Evolutionary conservation across 768 basidiomycete species (phyloP), one percentile per base, ranked within the genome.

Genomic region (Tylopilus sp.): DNA sequence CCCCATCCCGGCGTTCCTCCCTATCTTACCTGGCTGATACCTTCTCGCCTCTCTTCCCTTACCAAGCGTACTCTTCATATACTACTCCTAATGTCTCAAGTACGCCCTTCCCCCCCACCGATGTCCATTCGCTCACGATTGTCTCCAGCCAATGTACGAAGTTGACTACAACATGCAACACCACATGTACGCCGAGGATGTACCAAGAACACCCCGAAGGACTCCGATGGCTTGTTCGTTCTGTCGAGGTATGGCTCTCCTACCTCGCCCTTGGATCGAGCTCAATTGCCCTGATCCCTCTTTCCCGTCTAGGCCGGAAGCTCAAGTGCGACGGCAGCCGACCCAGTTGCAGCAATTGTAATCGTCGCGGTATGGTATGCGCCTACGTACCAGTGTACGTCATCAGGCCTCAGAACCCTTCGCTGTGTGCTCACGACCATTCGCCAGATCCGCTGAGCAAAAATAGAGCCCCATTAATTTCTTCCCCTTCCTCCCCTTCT

Each of bases 161-260:
- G 14, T 56, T 29, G 56, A 54, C 31, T 60, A 63, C 53, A 41
- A 52, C 21, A 7, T 52, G 40, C 53, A 63, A 8, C 0, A 49
- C 16, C 21, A 43, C 26, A 2, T 2, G 36, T 52, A 29, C 41
- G 22, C 54, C 50, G 66, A 68, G n/a, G 68, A 68, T 1, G 13
- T 19, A 1, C 68, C 57, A 28, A 56, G 68, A 57, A 62, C 66
- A 12, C 75, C 77, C 7, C 71, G 76, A 54, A 60, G 85, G 49
- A 85, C 80, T 0, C 78, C 82, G 1, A 86, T 89, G 84, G 87
- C 87, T 8, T 89, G 87, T 62, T 77, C 79, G 50, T 89, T 88
- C 62, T 89, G 87, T 65, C 74, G 87, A 67, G 83, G 86, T 84
- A 51, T 53, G 56, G 22, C 21, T 30, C 11, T 33, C 37, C 24